Conservation (phyloP, 805 yeast genomes). For the Diddensiella transvaalensis region DNA sequence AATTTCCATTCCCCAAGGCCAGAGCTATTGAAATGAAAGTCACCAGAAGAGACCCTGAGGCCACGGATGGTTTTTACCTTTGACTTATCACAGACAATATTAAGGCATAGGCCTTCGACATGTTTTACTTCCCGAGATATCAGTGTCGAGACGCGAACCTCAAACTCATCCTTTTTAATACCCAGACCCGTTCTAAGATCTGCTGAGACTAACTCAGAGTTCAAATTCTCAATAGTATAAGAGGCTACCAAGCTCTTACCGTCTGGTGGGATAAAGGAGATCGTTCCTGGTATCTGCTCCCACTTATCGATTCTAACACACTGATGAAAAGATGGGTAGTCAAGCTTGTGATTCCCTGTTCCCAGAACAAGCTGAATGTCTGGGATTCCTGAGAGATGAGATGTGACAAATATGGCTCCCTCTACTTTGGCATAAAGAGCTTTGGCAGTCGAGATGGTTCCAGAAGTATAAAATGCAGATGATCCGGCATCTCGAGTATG, state of each 20-base stretch:
- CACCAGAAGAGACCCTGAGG: conserved; percentile 71
- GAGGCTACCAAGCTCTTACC: conserved; percentile 62
- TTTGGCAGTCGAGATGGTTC: conserved; percentile 15
- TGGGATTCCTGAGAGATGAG: conserved; percentile 77
- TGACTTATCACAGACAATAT: conserved; percentile 35
- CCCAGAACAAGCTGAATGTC: conserved; percentile 56
- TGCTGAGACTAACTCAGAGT: conserved; percentile 51
- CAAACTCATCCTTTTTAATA: conserved; percentile 53
- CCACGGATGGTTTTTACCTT: conserved; percentile 33
- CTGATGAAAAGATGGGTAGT: conserved; percentile 63
- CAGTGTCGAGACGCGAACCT: conserved; percentile 49
- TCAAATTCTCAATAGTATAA: conserved; percentile 42
- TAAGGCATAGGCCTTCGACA: conserved; percentile 47
- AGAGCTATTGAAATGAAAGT: conserved; percentile 52
- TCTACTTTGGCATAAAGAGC: conserved; percentile 39
- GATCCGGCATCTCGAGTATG: conserved; percentile 3
- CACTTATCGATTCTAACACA: conserved; percentile 59
- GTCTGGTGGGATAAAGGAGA: conserved; percentile 85
- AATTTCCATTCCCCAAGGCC: conserved; percentile 68
- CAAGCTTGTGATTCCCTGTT: conserved; percentile 40
- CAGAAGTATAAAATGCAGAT: conserved; percentile 30
- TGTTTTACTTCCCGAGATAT: conserved; percentile 43
- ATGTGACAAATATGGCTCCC: conserved; percentile 62
- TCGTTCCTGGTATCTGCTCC: conserved; percentile 42
- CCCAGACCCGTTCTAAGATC: conserved; percentile 57